phyloP scores from a whole-genome alignment of 1,139 yeast species.

The Martiniozyma asiatica region DNA sequence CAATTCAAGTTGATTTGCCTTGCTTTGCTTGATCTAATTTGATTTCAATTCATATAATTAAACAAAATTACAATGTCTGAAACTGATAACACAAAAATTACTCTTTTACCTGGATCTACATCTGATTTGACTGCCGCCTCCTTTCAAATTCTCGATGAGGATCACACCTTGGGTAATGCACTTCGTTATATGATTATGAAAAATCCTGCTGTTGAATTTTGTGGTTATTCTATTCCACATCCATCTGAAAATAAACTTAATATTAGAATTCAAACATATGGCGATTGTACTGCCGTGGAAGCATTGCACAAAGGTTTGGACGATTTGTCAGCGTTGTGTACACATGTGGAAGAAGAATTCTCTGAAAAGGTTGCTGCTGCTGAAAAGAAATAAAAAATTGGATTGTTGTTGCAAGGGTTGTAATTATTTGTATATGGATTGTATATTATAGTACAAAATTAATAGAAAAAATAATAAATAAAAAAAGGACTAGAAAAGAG shows the following conservation, averaged over 20 bases:
- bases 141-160: slow-evolving; percentile 85
- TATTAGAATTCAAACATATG: slow-evolving; percentile 89
- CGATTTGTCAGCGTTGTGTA: slow-evolving; percentile 74
- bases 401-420: too few relatives aligned
- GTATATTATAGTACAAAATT: too few relatives aligned
- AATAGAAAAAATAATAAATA: too few relatives aligned
- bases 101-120: slow-evolving; percentile 75
- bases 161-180: slow-evolving; percentile 91
- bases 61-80: too few relatives aligned
- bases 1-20: too few relatives aligned
- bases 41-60: too few relatives aligned
- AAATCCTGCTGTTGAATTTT: slow-evolving; percentile 94
- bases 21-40: too few relatives aligned
- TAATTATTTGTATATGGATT: too few relatives aligned
- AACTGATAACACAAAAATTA: slow-evolving; percentile 32
- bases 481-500: too few relatives aligned
- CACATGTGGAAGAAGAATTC: slow-evolving; percentile 70
- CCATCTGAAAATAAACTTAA: slow-evolving; percentile 90
- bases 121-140: slow-evolving; percentile 95
- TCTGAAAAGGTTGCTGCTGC: neutral
- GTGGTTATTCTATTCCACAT: slow-evolving; percentile 98
- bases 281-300: slow-evolving; percentile 74
- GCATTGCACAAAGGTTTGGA: slow-evolving; percentile 88
- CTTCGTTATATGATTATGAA: slow-evolving; percentile 90
- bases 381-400: too few relatives aligned